Evolutionary conservation across 164 flowering plant species (phyloP), one percentile per base, ranked within the genome.

Genomic region (Dillenia suffruticosa): DNA sequence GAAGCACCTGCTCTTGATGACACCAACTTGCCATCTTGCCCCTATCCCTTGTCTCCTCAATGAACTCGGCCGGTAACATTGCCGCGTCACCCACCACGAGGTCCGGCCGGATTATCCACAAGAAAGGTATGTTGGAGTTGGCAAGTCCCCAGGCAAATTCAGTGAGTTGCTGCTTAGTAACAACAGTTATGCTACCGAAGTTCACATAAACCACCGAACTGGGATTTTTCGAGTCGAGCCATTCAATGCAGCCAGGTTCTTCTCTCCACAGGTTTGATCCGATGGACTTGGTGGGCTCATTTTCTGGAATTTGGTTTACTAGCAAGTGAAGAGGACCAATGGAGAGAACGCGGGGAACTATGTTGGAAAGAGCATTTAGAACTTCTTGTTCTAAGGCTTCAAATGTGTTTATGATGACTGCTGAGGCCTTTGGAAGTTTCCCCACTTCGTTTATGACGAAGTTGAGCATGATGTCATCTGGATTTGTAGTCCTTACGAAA

Each of bases 61-160:
- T 9, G 44, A 70, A 61, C 54, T 65, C 70, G 0, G 50, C 14
- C 1, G 67, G 56, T 46, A 66, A 17, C 8, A 62, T n/a, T 11
- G 66, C 61, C 1, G 73, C 7, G 0, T 77, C 77, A 0, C 85
- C 90, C 3, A 32, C 48, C 1, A 83, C 84, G 0, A 83, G 59
- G 56, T 83, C 90, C 0, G 81, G 78, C 46, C 90, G 46, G 1
- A 83, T 69, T 19, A 83, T 61, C 90, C 90, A 85, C 55, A 81
- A 57, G 51, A 85, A 85, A 2, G 49, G 46, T 2, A 56, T 32
- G 46, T 70, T 67, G 64, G 81, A 79, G 16, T 73, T 73, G 1
- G 87, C 85, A 0, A 84, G 73, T 5, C 89, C 89, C 84, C 85
- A 77, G 0, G 84, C 84, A 15, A 83, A 77, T 32, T 81, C 87